Evolutionary conservation across 2,329 filamentous ascomycete genomes (phyloP), one percentile per base, ranked within the genome.

Genomic region (Monosporascus sp.): DNA sequence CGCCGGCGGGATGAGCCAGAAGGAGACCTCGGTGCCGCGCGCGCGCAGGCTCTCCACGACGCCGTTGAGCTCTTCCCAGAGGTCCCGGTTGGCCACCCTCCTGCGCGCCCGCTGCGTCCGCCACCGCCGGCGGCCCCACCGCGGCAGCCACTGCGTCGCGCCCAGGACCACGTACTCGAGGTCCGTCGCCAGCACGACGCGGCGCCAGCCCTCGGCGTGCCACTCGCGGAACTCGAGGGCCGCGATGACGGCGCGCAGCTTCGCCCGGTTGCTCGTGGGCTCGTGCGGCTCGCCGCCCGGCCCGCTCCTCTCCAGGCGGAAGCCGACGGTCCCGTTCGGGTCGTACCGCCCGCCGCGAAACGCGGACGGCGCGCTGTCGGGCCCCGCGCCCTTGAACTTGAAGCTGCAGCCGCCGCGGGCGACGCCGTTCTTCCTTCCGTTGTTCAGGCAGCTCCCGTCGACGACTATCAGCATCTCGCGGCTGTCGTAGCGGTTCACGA

Each of bases 131-230:
- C 53, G 56, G 24, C 68, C 62, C 77, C 77, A 80, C 2, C 48
- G 55, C 38, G 62, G 63, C 17, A 75, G 55, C 70, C 70, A 75
- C 22, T 58, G 50, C 3, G 72, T 76, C 3, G 72, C 65, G 11
- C 76, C 74, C 7, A 68, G 55, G 16, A 71, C 71, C 7, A 79
- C 69, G 51, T 79, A 79, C 48, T 72, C 68, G 1, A 74, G 74
- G 52, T 80, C 74, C 0, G 74, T 78, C 17, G 75, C 72, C 49
- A 80, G 66, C 14, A 79, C 72, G n/a, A 80, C 53, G 3, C 63
- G 63, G 8, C 62, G 56, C 60, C 69, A 74, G 9, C 70, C 71
- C 56, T 78, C 74, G 17, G 59, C 63, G 7, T 57, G 48, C 75
- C 74, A 78, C 43, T 60, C 53, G 3, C 71, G 67, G 57, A 71